phyloP scores from a whole-genome alignment of 1,284 basidiomycete genomes.

The Trametes hirsuta region DNA sequence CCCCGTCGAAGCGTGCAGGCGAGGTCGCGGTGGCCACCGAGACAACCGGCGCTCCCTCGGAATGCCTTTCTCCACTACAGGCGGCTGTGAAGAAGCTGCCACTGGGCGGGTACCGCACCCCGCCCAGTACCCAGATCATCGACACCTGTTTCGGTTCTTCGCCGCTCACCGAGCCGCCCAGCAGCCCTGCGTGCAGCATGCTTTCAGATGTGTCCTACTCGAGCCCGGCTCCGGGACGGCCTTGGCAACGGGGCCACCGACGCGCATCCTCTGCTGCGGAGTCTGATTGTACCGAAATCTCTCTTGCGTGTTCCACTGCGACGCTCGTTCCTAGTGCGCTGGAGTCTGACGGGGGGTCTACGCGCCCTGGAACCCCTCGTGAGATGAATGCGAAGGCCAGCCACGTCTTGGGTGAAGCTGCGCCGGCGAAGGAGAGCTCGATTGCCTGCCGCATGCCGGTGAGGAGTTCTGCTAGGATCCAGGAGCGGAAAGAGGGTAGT shows the following conservation, averaged over 20 bases:
- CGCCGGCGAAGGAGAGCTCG: background rate
- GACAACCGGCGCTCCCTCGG: background rate
- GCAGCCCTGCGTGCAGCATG: background rate
- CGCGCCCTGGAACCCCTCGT: background rate
- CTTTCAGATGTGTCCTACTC: background rate
- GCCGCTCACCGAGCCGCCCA: no score
- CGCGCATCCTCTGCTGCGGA: background rate
- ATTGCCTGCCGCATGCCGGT: background rate
- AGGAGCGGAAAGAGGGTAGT: background rate
- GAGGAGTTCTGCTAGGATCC: background rate
- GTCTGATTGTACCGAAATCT: slow-evolving; percentile 2
- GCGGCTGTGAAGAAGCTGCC: no score
- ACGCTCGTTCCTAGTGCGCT: background rate
- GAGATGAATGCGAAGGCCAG: background rate
- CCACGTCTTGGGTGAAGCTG: background rate
- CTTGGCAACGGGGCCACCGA: background rate
- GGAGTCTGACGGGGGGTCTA: background rate
- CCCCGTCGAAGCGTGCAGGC: background rate
- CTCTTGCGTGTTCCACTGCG: background rate
- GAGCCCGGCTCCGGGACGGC: background rate
- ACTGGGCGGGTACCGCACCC: no score
- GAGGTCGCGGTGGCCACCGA: background rate
- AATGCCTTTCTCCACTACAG: no score
- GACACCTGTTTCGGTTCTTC: no score
- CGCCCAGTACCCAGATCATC: no score